Evolutionary conservation across 2,329 filamentous ascomycete species (phyloP).

Genomic region (Paracorniculantispora psalliotae): DNA sequence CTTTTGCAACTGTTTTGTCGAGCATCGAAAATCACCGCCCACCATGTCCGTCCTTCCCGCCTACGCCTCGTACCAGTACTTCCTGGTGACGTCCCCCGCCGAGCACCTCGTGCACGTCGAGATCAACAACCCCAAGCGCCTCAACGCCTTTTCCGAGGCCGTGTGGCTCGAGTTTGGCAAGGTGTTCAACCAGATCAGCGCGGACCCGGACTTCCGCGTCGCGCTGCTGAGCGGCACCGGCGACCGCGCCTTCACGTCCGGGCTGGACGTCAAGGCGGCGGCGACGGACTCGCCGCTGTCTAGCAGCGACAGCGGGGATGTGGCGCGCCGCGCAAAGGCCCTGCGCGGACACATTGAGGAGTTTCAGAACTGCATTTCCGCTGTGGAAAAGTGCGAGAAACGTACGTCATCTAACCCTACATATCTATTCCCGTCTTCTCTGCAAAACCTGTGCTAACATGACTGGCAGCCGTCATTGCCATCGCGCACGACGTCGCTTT

Average conservation of each 20-base stretch:
- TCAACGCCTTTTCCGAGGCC: constrained; percentile 79
- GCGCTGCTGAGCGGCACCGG: constrained; percentile 79
- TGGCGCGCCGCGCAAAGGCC: constrained; percentile 56
- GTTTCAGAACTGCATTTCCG: constrained; percentile 74
- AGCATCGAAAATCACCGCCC: neutral
- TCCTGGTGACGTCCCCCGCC: constrained; percentile 66
- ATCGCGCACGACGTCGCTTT: constrained; percentile 74
- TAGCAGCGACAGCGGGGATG: constrained; percentile 42
- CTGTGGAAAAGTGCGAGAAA: constrained; percentile 84
- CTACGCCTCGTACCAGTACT: constrained; percentile 54
- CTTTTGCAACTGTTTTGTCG: neutral
- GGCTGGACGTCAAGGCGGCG: constrained; percentile 75
- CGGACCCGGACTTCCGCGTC: constrained; percentile 66
- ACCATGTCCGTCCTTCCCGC: constrained; percentile 12
- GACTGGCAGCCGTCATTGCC: constrained; percentile 69
- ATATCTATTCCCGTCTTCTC: neutral
- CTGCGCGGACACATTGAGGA: constrained; percentile 66
- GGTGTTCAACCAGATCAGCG: constrained; percentile 68
- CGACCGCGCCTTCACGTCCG: constrained; percentile 77
- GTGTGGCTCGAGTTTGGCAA: constrained; percentile 81
- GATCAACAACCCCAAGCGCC: constrained; percentile 79
- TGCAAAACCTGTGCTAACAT: neutral
- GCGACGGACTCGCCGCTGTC: constrained; percentile 44
- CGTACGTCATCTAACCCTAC: constrained; percentile 44
- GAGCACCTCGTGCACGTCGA: constrained; percentile 83